Conservation (phyloP, 2,329 filamentous ascomycete genomes). For the Diaporthe ampelina region DNA sequence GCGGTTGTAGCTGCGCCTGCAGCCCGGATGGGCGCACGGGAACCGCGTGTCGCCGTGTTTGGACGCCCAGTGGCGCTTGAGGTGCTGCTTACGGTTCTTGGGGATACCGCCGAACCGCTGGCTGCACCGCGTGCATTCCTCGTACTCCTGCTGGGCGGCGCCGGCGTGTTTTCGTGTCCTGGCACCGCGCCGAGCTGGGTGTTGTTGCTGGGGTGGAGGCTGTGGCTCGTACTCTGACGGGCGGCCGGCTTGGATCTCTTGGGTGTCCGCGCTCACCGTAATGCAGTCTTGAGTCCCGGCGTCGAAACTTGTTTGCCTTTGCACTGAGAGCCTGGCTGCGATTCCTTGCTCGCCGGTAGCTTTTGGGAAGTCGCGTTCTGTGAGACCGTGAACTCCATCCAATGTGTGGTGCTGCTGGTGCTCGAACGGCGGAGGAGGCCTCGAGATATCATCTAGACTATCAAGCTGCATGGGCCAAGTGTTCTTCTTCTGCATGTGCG, state of each 20-base stretch:
- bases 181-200: neutral
- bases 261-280: neutral
- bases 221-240: neutral
- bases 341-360: neutral
- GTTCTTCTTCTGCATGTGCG: neutral
- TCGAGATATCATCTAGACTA: neutral
- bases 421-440: neutral
- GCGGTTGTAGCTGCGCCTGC: constrained; percentile 20
- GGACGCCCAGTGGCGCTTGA: constrained; percentile 14
- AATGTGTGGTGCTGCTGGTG: neutral
- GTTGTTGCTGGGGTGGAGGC: neutral
- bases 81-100: constrained; percentile 29
- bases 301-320: constrained; percentile 1
- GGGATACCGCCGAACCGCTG: constrained; percentile 4
- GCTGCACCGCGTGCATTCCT: constrained; percentile 2
- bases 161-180: neutral
- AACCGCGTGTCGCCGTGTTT: neutral
- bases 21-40: neutral
- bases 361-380: neutral
- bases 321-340: neutral
- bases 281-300: constrained; percentile 3
- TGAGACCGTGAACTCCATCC: neutral
- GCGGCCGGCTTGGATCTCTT: neutral
- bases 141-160: neutral
- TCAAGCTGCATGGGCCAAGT: neutral